phyloP scores from a whole-genome alignment of 805 yeast genomes.

The Saturnispora besseyi region DNA sequence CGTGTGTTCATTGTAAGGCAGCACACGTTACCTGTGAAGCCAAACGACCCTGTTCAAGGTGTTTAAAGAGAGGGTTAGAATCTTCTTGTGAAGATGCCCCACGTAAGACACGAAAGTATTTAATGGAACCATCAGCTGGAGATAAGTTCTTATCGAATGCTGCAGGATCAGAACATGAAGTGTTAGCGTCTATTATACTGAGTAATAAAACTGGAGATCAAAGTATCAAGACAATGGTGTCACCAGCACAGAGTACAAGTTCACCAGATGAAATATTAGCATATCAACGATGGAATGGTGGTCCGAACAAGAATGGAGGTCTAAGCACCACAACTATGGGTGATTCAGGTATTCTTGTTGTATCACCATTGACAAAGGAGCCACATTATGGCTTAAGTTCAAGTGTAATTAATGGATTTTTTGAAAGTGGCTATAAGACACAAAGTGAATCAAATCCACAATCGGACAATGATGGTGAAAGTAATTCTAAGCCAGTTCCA shows the following conservation, averaged over 20 bases:
- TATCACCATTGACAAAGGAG: background rate
- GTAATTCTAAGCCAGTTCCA: background rate
- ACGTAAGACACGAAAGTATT: constrained; percentile 73
- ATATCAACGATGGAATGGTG: background rate
- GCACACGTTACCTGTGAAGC: constrained; percentile 91
- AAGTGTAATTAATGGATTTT: background rate
- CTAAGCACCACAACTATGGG: background rate
- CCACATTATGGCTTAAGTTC: background rate
- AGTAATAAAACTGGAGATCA: background rate
- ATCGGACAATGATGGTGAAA: background rate
- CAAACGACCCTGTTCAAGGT: constrained; percentile 53
- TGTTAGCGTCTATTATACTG: constrained; percentile 52
- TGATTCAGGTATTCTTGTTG: background rate
- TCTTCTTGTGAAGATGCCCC: constrained; percentile 83
- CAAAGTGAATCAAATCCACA: background rate
- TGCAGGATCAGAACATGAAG: constrained; percentile 64
- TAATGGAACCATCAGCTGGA: constrained; percentile 35
- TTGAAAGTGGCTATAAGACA: background rate
- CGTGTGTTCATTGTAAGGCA: constrained; percentile 84
- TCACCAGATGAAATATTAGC: background rate
- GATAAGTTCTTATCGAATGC: constrained; percentile 52
- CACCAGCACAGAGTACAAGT: background rate
- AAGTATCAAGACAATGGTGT: background rate
- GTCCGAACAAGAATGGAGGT: background rate
- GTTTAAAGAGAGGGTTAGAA: constrained; percentile 59